Evolutionary conservation across 2,329 filamentous ascomycete genomes (phyloP).

Genomic region (Venturia carpophila): DNA sequence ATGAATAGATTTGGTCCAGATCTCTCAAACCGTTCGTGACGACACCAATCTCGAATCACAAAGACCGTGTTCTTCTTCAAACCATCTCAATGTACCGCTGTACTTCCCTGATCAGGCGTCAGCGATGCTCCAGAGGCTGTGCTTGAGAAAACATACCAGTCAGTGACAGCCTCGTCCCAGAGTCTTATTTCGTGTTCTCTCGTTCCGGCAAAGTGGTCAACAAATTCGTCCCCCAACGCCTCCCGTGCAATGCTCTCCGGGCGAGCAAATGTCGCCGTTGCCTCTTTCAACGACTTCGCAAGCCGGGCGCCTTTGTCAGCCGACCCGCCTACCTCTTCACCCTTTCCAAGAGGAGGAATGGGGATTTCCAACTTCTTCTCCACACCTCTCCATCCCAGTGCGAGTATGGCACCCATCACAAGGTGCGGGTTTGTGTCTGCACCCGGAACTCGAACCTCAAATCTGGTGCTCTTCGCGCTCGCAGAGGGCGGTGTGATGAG

Average conservation of each 20-base stretch:
- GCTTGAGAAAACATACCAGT: constrained; percentile 61
- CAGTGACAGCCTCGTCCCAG: constrained; percentile 94
- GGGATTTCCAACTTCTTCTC: constrained; percentile 84
- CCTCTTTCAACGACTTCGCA: constrained; percentile 79
- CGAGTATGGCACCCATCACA: constrained; percentile 79
- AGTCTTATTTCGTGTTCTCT: constrained; percentile 82
- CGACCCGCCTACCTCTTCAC: constrained; percentile 68
- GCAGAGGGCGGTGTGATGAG: constrained; percentile 82
- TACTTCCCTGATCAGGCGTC: constrained; percentile 52
- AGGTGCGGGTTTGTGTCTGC: constrained; percentile 87
- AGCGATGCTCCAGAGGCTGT: not conserved
- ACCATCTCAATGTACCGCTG: constrained; percentile 74
- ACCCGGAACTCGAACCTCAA: constrained; percentile 90
- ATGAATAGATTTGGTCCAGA: too few relatives aligned
- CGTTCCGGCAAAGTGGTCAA: constrained; percentile 90
- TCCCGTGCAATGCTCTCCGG: constrained; percentile 83
- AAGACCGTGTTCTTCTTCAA: constrained; percentile 30
- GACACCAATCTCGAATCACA: too few relatives aligned
- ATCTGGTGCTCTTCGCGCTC: constrained; percentile 76
- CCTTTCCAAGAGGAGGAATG: constrained; percentile 74
- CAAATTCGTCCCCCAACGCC: constrained; percentile 89
- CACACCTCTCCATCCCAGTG: constrained; percentile 81
- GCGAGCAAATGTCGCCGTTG: constrained; percentile 67
- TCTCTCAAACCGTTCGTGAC: too few relatives aligned
- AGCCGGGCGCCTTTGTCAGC: constrained; percentile 67